A percentile compares a stretch with the other conserved stretches of the same genome.
phyloP scores from a whole-genome alignment of 2,329 filamentous ascomycete species.

The Alternaria arbusti region DNA sequence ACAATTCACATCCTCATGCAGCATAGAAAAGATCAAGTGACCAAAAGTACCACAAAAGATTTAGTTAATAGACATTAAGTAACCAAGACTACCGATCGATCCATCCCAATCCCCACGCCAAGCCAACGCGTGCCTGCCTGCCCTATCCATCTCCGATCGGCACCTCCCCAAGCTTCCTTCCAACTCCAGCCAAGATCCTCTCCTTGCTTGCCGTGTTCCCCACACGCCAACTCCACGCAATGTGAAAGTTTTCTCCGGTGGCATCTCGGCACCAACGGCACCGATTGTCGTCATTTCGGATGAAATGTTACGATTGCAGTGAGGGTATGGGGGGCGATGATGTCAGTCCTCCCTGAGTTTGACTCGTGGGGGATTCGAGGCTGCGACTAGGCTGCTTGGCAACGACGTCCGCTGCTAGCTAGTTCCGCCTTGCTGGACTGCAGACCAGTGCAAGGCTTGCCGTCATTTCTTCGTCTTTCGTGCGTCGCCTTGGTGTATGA shows the following conservation, averaged over 20 bases:
- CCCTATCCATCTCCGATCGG: not conserved
- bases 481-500: slow-evolving; percentile 1
- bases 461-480: not conserved
- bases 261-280: not conserved
- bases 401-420: not conserved
- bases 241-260: not conserved
- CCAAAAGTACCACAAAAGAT: not conserved
- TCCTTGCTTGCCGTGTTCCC: not conserved
- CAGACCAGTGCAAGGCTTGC: not conserved
- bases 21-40: not conserved
- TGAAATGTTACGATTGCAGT: not conserved
- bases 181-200: not conserved
- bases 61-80: not conserved
- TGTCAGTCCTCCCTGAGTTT: not conserved
- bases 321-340: not conserved
- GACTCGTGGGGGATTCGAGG: not conserved
- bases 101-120: not conserved
- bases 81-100: not conserved
- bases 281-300: not conserved
- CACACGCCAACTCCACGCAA: not conserved
- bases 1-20: not conserved
- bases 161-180: not conserved
- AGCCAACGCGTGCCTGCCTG: slow-evolving; percentile 5
- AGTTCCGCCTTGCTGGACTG: not conserved
- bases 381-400: not conserved